Percentiles rank a stretch among this genome's conserved stretches.
Evolutionary conservation across 2,329 filamentous ascomycete species (phyloP).

Genomic region (Fusarium nodosum): DNA sequence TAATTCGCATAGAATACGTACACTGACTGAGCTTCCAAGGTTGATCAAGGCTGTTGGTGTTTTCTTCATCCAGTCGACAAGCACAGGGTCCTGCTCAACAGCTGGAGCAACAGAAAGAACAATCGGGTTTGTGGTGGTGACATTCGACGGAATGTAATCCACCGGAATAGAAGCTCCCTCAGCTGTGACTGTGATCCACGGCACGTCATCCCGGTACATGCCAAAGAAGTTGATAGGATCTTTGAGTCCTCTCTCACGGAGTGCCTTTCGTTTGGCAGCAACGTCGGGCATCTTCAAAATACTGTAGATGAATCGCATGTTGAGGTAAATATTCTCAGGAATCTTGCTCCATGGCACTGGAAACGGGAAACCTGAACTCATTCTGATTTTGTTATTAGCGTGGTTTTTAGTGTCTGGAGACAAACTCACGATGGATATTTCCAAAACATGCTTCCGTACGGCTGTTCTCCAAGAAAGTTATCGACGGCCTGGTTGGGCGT

Average conservation of each 20-base stretch:
- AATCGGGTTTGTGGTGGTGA: conserved; percentile 59
- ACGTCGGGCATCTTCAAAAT: conserved; percentile 49
- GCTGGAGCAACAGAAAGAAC: conserved; percentile 56
- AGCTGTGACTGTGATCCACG: conserved; percentile 50
- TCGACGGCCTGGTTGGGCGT: conserved; percentile 21
- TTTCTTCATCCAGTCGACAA: conserved; percentile 59
- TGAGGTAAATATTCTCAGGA: conserved; percentile 53
- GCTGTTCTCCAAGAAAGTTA: conserved; percentile 35
- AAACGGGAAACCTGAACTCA: conserved; percentile 57
- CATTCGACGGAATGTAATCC: conserved; percentile 39
- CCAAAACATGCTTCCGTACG: conserved; percentile 39
- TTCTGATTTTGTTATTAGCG: neutral
- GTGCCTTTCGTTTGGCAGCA: conserved; percentile 40
- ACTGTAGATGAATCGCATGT: conserved; percentile 51
- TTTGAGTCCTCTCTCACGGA: conserved; percentile 38
- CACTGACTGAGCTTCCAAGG: conserved; percentile 56
- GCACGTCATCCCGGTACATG: conserved; percentile 49
- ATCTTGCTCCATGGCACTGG: conserved; percentile 59
- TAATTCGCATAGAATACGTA: neutral
- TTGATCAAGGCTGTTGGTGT: conserved; percentile 63
- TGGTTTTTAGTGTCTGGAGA: neutral
- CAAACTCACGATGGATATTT: conserved; percentile 42
- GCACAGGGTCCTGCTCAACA: conserved; percentile 57
- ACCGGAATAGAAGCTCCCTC: conserved; percentile 38
- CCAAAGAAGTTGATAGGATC: conserved; percentile 44